Conservation (phyloP, 1,284 basidiomycete species). For the Sanghuangporus baumii region DNA sequence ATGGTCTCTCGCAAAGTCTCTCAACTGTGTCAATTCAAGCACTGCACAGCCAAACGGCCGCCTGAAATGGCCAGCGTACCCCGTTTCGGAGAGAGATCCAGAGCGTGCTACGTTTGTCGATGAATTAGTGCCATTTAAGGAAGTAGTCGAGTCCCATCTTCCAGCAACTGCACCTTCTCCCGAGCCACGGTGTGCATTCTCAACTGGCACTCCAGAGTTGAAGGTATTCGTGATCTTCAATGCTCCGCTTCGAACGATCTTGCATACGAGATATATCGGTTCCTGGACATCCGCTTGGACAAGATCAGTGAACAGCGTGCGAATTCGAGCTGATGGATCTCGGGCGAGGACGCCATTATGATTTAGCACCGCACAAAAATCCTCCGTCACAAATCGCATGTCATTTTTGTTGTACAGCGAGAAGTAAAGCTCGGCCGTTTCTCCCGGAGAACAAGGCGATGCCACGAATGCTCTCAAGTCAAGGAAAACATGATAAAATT, state of each 20-base stretch:
- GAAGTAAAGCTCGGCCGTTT: slow-evolving; percentile 91
- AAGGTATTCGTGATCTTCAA: slow-evolving; percentile 68
- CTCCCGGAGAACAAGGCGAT: slow-evolving; percentile 82
- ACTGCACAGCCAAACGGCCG: slow-evolving; percentile 94
- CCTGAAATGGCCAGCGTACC: slow-evolving; percentile 43
- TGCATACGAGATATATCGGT: slow-evolving; percentile 83
- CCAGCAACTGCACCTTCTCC: slow-evolving; percentile 28
- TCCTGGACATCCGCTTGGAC: slow-evolving; percentile 81
- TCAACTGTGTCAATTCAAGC: slow-evolving; percentile 77
- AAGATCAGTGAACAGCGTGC: slow-evolving; percentile 88
- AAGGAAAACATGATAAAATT: slow-evolving; percentile 85
- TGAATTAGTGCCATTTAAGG: slow-evolving; percentile 22
- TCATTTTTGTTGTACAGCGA: slow-evolving; percentile 87
- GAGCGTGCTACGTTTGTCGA: slow-evolving; percentile 24
- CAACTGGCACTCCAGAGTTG: slow-evolving; percentile 42
- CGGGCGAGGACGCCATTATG: slow-evolving; percentile 85
- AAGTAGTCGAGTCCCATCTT: slow-evolving; percentile 21
- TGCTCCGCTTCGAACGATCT: slow-evolving; percentile 84
- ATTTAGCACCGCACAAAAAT: slow-evolving; percentile 87
- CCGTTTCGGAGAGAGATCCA: slow-evolving; percentile 8
- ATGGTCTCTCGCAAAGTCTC: slow-evolving; percentile 59
- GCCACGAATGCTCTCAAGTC: slow-evolving; percentile 92
- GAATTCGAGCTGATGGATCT: slow-evolving; percentile 62
- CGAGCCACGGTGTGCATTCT: slow-evolving; percentile 43
- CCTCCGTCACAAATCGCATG: slow-evolving; percentile 87